Percentiles rank a stretch among this genome's conserved stretches.
Conservation (phyloP, 768 basidiomycete genomes). For the Termitomyces titanicus region DNA sequence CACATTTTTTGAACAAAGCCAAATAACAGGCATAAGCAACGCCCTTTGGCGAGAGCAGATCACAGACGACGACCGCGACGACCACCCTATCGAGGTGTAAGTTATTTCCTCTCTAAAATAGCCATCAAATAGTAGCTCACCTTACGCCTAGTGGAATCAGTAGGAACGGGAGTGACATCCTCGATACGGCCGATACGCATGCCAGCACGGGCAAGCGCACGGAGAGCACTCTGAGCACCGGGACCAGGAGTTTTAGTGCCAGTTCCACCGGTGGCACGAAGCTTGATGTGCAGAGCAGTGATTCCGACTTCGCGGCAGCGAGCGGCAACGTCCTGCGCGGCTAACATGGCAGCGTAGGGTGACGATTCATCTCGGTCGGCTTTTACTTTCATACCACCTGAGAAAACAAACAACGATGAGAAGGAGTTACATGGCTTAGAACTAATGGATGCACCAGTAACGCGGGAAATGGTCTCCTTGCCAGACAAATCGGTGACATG, state of each 20-base stretch:
- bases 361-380: slow-evolving; percentile 99
- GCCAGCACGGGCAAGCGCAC: slow-evolving; percentile 96
- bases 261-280: slow-evolving; percentile 96
- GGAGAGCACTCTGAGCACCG: slow-evolving; percentile 96
- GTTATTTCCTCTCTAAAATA: not conserved
- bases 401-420: not conserved
- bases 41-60: slow-evolving; percentile 18
- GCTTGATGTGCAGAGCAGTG: slow-evolving; percentile 98
- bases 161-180: slow-evolving; percentile 96
- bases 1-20: slow-evolving; percentile 15
- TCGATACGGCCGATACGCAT: slow-evolving; percentile 99
- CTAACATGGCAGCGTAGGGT: slow-evolving; percentile 96
- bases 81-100: slow-evolving; percentile 68
- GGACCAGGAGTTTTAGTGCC: slow-evolving; percentile 99
- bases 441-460: slow-evolving; percentile 66
- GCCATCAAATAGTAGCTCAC: slow-evolving; percentile 34
- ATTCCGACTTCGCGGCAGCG: slow-evolving; percentile 99
- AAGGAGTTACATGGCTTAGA: not conserved
- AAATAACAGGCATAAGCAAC: slow-evolving; percentile 12
- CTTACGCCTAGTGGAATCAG: slow-evolving; percentile 97
- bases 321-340: slow-evolving; percentile 92
- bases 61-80: slow-evolving; percentile 96
- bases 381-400: slow-evolving; percentile 99
- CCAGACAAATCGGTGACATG: slow-evolving; percentile 99
- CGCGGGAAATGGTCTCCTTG: slow-evolving; percentile 98